Percentiles rank a stretch among this genome's conserved stretches.
phyloP scores from a whole-genome alignment of 1,139 yeast genomes.

The Wickerhamiella pararugosa region DNA sequence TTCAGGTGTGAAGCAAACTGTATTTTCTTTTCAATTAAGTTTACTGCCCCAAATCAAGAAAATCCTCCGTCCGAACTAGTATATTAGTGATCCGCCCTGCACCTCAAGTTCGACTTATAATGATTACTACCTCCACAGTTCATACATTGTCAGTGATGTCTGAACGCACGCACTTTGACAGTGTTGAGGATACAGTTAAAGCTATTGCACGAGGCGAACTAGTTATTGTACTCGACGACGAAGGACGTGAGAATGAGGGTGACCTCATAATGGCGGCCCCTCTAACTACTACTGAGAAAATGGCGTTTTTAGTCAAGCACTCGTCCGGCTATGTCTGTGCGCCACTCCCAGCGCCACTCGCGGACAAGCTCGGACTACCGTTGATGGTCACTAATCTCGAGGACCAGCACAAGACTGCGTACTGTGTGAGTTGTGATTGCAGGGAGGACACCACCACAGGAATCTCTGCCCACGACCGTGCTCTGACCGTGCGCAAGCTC shows the following conservation, averaged over 20 bases:
- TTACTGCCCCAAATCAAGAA: no score
- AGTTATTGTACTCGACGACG: constrained; percentile 90
- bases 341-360: constrained; percentile 64
- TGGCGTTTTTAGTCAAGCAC: constrained; percentile 89
- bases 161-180: constrained; percentile 28
- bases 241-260: constrained; percentile 92
- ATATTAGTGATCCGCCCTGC: no score
- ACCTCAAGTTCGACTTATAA: no score
- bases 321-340: constrained; percentile 86
- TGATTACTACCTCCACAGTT: no score
- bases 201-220: constrained; percentile 74
- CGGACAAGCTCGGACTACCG: constrained; percentile 67
- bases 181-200: constrained; percentile 60
- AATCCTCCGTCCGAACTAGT: no score
- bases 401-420: constrained; percentile 94
- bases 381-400: constrained; percentile 52
- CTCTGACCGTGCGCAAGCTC: constrained; percentile 58
- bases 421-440: constrained; percentile 82
- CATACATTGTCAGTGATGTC: neutral
- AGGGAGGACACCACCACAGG: constrained; percentile 88
- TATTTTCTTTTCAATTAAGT: no score
- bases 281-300: constrained; percentile 59
- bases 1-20: no score
- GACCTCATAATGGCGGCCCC: constrained; percentile 90
- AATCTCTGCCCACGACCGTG: constrained; percentile 87